phyloP scores from a whole-genome alignment of 805 yeast genomes.

The Yarrowia sp. region DNA sequence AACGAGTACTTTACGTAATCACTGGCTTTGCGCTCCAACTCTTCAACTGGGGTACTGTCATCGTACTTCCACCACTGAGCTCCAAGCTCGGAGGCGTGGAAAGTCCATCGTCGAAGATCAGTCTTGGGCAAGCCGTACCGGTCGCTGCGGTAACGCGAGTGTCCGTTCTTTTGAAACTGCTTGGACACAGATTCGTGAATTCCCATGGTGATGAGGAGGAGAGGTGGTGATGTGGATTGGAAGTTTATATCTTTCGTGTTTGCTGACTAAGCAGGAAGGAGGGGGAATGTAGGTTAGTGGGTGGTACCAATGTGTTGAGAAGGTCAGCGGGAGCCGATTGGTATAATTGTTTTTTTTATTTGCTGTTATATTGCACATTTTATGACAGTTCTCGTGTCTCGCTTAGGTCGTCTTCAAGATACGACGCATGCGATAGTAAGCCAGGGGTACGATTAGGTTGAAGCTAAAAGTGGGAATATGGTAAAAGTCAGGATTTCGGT shows the following conservation, averaged over 20 bases:
- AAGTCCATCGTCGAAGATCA: constrained; percentile 77
- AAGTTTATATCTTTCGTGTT: background rate
- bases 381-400: too few species aligned
- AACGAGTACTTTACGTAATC: constrained; percentile 48
- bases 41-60: constrained; percentile 43
- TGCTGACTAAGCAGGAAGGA: too few species aligned
- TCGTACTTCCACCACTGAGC: constrained; percentile 80
- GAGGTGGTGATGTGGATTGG: background rate
- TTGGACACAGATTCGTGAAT: constrained; percentile 30
- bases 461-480: too few species aligned
- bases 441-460: too few species aligned
- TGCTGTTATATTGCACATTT: too few species aligned
- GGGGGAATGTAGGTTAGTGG: too few species aligned
- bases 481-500: too few species aligned
- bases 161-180: constrained; percentile 24
- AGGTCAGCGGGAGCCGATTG: background rate
- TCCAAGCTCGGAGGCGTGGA: constrained; percentile 73
- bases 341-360: background rate
- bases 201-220: background rate
- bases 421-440: too few species aligned
- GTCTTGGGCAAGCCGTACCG: constrained; percentile 68
- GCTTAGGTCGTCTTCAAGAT: too few species aligned
- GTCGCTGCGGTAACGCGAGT: constrained; percentile 59
- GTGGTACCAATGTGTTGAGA: too few species aligned
- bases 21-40: constrained; percentile 49